Base-by-base conservation (phyloP, 192 early-diverging fungal genomes). In the Pecoramyces ruminantium region DNA sequence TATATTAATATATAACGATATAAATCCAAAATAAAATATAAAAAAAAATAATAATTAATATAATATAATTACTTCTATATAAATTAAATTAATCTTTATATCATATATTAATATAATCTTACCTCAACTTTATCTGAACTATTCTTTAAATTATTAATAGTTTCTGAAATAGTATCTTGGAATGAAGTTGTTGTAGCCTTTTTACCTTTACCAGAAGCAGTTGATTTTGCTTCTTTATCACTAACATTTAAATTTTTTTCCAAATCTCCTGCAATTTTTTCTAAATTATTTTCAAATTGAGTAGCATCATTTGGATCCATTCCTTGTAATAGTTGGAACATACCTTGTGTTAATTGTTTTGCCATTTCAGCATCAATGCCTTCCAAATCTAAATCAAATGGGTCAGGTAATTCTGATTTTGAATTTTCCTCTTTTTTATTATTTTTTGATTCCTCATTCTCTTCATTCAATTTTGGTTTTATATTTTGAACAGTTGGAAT, bases 121-220 rank as follows among this genome's bases (percentile, higher is more conserved):
- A 94, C 94, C 80, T 97, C 92, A 15, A 94, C 94, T 80, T 92
- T 89, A 15, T 94, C 91, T 3, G 93, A 93, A 80, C 94, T 96
- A 81, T 92, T 91, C 82, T 94, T 93, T 17, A 98, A 85, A 80
- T 96, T 96, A 81, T 90, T 90, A 90, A 98, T 92, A 17, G 97
- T 98, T 77, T 95, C 89, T 77, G 92, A 90, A 81, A 98, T 95
- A 42, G 89, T 92, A 81, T 95, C 92, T 83, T 97, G 95, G 89
- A 98, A 98, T 77, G 79, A 84, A 51, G 78, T 67, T 80, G 78
- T 17, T 79, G 30, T 11, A 34, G 30, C 3, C 11, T 34, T 34
- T 34, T 34, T 34, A 34, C 39, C 9, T 78, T 28, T 78, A n/a
- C 30, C 9, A 80, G 29, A 40, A 80, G 17, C n/a, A n/a, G 21